These are phyloP conservation scores for Trametes gibbosa DNA, from an alignment of 768 basidiomycete species.

Conservation along the genomic window DNA sequence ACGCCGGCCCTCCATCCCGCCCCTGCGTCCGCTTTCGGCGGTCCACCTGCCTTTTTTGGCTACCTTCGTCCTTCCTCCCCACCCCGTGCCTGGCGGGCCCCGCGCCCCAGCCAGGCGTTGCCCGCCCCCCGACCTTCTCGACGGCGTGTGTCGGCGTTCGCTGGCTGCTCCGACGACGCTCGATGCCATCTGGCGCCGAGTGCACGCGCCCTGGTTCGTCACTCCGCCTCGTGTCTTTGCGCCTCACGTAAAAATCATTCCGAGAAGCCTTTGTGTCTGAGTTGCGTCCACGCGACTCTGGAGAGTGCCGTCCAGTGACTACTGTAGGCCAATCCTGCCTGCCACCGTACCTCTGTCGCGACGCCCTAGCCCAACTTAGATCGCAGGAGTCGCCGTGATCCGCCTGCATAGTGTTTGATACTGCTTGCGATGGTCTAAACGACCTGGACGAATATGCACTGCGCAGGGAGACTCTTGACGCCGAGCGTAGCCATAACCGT, in stretches of 20 bases:
- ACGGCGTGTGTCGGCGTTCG: background rate
- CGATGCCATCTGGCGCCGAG: background rate
- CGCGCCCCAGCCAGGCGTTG: background rate
- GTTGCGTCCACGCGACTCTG: background rate
- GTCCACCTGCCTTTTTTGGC: conserved; percentile 9
- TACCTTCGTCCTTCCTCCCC: conserved; percentile 11
- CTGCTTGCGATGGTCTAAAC: too few relatives aligned
- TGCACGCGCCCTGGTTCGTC: background rate
- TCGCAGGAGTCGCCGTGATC: too few relatives aligned
- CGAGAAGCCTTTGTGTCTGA: background rate
- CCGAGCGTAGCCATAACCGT: too few relatives aligned
- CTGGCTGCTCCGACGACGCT: background rate
- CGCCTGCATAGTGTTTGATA: too few relatives aligned
- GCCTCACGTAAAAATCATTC: conserved; percentile 5
- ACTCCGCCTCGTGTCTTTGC: conserved; percentile 4
- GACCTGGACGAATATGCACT: background rate
- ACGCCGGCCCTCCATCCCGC: conserved; percentile 15
- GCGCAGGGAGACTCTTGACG: background rate
- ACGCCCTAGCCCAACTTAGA: too few relatives aligned
- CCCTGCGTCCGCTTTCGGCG: background rate
- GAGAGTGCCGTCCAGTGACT: background rate
- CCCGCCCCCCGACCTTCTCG: background rate
- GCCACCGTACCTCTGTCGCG: too few relatives aligned
- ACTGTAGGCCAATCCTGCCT: too few relatives aligned
- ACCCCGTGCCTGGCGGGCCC: conserved; percentile 2